These are phyloP conservation scores for Plasmodium relictum DNA, from an alignment of 169 alveolate genomes.

Conservation along the genomic window DNA sequence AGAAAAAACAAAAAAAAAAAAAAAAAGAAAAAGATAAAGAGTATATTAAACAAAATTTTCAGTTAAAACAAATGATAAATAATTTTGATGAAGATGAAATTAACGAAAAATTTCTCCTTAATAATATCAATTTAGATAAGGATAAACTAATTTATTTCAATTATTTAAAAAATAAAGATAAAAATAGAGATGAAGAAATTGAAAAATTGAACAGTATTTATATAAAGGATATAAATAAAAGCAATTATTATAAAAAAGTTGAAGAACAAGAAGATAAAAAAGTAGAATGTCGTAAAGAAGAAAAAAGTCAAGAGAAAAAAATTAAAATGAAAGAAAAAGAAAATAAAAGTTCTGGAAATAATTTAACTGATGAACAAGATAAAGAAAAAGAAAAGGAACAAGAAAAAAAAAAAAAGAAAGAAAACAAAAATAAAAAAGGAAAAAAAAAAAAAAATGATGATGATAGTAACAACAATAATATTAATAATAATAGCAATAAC, in stretches of 20 bases:
- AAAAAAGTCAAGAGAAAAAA: neutral
- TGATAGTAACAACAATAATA: neutral
- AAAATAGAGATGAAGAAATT: neutral
- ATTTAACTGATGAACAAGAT: neutral
- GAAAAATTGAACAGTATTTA: neutral
- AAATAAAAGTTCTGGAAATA: too few relatives aligned
- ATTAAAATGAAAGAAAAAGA: neutral
- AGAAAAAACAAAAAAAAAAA: conserved; percentile 1
- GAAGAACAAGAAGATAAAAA: neutral
- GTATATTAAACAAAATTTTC: neutral
- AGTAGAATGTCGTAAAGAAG: neutral
- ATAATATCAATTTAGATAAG: neutral
- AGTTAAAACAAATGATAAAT: neutral
- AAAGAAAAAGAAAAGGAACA: conserved; percentile 1
- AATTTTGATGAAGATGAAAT: neutral
- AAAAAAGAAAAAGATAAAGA: neutral
- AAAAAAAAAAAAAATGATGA: conserved; percentile 21
- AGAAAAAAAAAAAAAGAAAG: conserved; percentile 37
- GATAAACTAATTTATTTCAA: neutral
- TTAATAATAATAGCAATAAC: neutral
- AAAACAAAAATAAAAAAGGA: conserved; percentile 20
- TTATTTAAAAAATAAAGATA: neutral
- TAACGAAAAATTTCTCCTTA: neutral
- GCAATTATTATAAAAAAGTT: neutral
- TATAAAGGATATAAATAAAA: neutral